Evolutionary conservation across 306 rosid genomes (phyloP).

Genomic region (Clitoria ternatea): DNA sequence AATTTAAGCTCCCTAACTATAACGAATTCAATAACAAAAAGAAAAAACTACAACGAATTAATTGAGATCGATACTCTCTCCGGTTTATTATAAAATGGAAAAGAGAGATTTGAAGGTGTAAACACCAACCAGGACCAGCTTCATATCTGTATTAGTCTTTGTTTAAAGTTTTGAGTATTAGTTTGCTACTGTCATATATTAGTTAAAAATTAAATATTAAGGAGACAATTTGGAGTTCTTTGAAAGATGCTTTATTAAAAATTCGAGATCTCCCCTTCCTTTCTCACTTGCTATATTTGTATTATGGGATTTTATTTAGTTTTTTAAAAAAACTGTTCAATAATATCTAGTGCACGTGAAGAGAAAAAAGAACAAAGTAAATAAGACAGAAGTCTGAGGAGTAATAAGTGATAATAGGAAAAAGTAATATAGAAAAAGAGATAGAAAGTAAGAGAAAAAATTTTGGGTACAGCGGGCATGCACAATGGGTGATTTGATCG

Average conservation of each 20-base stretch:
- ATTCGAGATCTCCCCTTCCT: neutral
- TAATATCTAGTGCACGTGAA: too few species aligned
- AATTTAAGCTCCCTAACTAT: neutral
- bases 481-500: too few species aligned
- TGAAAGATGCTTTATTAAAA: neutral
- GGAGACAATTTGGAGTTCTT: neutral
- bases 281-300: too few species aligned
- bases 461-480: too few species aligned
- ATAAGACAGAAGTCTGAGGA: too few species aligned
- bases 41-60: neutral
- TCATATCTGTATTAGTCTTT: neutral
- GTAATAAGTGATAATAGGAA: too few species aligned
- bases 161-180: neutral
- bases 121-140: neutral
- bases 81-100: neutral
- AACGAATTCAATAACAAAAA: too few species aligned
- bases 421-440: too few species aligned
- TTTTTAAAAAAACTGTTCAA: neutral
- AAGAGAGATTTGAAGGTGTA: constrained; percentile 11
- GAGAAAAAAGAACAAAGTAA: too few species aligned
- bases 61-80: neutral
- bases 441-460: too few species aligned
- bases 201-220: neutral
- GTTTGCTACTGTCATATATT: neutral
- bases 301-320: neutral